These are phyloP conservation scores for Zea luxurians DNA, from an alignment of 176 grass and related monocot genomes.

Conservation along the genomic window DNA sequence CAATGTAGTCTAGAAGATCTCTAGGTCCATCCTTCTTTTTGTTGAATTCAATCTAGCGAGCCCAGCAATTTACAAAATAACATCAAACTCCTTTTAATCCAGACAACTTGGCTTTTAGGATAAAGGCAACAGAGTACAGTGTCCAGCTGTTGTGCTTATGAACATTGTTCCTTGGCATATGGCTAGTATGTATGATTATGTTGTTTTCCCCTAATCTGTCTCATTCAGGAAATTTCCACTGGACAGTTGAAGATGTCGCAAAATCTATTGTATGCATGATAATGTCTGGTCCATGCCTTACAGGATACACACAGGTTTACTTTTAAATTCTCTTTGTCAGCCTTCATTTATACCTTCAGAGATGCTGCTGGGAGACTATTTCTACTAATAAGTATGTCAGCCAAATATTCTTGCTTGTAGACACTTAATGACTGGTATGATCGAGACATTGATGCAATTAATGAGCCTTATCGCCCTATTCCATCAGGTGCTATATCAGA, in stretches of 20 bases:
- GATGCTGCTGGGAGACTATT: slow-evolving; percentile 14
- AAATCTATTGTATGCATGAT: slow-evolving; percentile 97
- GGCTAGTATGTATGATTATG: slow-evolving; percentile 29
- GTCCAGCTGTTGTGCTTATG: background rate
- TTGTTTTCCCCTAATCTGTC: background rate
- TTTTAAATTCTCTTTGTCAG: slow-evolving; percentile 7
- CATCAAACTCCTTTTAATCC: background rate
- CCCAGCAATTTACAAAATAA: slow-evolving; percentile 17
- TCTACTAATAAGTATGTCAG: slow-evolving; percentile 35
- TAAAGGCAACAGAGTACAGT: background rate
- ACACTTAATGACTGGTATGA: slow-evolving; percentile 99
- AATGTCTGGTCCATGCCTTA: slow-evolving; percentile 95
- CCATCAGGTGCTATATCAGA: slow-evolving; percentile 97
- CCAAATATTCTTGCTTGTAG: slow-evolving; percentile 55
- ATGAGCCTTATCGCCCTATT: slow-evolving; percentile 98
- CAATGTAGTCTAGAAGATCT: background rate
- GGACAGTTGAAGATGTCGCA: slow-evolving; percentile 89
- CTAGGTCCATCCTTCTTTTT: background rate
- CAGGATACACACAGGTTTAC: slow-evolving; percentile 89
- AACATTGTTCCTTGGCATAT: slow-evolving; percentile 8
- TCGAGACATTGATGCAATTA: slow-evolving; percentile 96
- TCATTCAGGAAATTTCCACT: slow-evolving; percentile 91
- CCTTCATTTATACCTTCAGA: slow-evolving; percentile 11
- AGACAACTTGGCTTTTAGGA: slow-evolving; percentile 10
- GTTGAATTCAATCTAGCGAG: background rate